Conservation (phyloP, 2,329 filamentous ascomycete species). For the Xylariales sp. region DNA sequence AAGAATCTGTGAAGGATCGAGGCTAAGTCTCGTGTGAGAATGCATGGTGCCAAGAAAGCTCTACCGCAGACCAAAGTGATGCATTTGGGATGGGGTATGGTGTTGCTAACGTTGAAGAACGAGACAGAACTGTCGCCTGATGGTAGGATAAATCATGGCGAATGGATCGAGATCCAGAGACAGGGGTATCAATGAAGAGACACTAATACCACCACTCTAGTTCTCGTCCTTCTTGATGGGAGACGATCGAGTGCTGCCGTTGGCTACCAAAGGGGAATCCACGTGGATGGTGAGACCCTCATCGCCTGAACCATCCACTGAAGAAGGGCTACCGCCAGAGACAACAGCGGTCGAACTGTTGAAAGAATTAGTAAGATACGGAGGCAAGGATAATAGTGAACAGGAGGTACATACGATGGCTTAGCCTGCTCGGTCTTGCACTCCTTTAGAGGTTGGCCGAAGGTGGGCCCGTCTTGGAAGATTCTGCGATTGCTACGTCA, state of each 20-base stretch:
- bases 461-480: neutral
- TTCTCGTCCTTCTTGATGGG: conserved; percentile 40
- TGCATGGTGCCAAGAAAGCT: conserved; percentile 7
- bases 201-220: too few species aligned
- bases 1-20: neutral
- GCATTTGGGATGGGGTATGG: neutral
- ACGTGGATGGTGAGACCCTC: conserved; percentile 52
- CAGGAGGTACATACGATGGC: neutral
- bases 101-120: neutral
- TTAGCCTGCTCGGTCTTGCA: neutral
- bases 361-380: conserved; percentile 27
- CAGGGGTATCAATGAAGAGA: too few species aligned
- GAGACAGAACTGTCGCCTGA: conserved; percentile 1
- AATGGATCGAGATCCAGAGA: conserved; percentile 16
- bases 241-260: conserved; percentile 44
- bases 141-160: conserved; percentile 21
- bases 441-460: neutral
- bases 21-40: neutral
- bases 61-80: neutral
- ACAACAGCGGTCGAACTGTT: conserved; percentile 36
- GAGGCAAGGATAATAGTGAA: conserved; percentile 12
- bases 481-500: neutral
- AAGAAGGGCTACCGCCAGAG: conserved; percentile 35
- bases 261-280: conserved; percentile 39
- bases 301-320: conserved; percentile 42